Evolutionary conservation across 495 filamentous ascomycete genomes (phyloP).

Genomic region (Penicillium antarcticum): DNA sequence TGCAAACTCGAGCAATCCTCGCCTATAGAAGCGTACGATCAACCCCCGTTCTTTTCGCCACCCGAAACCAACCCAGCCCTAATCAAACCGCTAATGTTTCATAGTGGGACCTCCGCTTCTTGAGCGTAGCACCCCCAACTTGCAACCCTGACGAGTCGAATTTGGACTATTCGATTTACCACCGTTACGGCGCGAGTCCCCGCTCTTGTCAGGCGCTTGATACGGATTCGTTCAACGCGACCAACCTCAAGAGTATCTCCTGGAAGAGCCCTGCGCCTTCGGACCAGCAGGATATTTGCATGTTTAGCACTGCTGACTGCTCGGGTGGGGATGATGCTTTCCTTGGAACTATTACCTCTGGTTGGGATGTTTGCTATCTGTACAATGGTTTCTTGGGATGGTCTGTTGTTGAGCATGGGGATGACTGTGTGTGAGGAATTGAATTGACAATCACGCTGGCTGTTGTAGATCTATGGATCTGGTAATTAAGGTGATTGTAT

Average conservation of each 20-base stretch:
- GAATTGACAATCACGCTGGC: neutral
- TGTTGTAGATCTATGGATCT: neutral
- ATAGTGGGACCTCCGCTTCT: slow-evolving; percentile 33
- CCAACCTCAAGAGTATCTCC: slow-evolving; percentile 24
- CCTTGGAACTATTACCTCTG: slow-evolving; percentile 18
- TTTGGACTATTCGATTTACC: slow-evolving; percentile 15
- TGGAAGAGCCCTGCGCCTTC: slow-evolving; percentile 25
- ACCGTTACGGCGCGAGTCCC: slow-evolving; percentile 10
- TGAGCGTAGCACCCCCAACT: slow-evolving; percentile 14
- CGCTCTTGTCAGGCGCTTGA: slow-evolving; percentile 10
- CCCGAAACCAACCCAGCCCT: neutral
- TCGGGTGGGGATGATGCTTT: neutral
- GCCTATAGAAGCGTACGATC: slow-evolving; percentile 19
- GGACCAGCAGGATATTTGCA: slow-evolving; percentile 22
- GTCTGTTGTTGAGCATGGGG: slow-evolving; percentile 21
- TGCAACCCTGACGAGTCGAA: slow-evolving; percentile 25
- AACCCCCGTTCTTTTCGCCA: neutral
- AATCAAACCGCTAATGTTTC: neutral
- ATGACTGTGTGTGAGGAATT: slow-evolving; percentile 9
- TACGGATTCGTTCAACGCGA: slow-evolving; percentile 3
- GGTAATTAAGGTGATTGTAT: neutral
- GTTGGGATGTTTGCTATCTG: slow-evolving; percentile 31
- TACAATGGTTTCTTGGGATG: slow-evolving; percentile 23
- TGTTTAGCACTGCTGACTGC: slow-evolving; percentile 20
- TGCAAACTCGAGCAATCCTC: slow-evolving; percentile 7